Evolutionary conservation across 1,284 basidiomycete species (phyloP).

Genomic region (Ceratobasidium sp.): DNA sequence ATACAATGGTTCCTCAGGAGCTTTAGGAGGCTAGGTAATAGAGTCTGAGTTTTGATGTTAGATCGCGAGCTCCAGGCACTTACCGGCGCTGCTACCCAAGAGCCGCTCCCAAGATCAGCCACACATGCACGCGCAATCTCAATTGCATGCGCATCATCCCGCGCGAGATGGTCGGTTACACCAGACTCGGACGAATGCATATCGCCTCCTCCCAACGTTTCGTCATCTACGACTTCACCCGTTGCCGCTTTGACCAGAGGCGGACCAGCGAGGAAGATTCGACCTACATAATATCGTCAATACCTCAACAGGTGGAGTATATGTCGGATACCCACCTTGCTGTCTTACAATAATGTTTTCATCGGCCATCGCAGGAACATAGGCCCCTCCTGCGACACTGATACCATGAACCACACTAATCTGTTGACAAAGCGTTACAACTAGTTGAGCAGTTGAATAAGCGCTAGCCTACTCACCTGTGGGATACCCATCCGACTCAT

Average conservation of each 20-base stretch:
- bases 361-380: slow-evolving; percentile 96
- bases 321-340: slow-evolving; percentile 58
- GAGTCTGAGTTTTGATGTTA: slow-evolving; percentile 46
- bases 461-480: slow-evolving; percentile 55
- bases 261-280: slow-evolving; percentile 95
- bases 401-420: slow-evolving; percentile 94
- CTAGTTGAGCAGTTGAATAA: slow-evolving; percentile 87
- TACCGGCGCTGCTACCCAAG: slow-evolving; percentile 22
- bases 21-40: slow-evolving; percentile 67
- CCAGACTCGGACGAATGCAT: slow-evolving; percentile 96
- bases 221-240: slow-evolving; percentile 92
- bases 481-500: slow-evolving; percentile 35
- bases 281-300: slow-evolving; percentile 51
- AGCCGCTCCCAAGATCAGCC: slow-evolving; percentile 68
- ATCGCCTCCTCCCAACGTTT: slow-evolving; percentile 87
- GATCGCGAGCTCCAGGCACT: neutral
- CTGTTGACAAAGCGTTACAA: slow-evolving; percentile 81
- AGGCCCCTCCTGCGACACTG: slow-evolving; percentile 87
- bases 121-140: slow-evolving; percentile 83
- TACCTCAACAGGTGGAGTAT: no score
- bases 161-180: slow-evolving; percentile 91
- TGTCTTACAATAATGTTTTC: slow-evolving; percentile 94
- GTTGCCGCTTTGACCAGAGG: slow-evolving; percentile 95
- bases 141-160: slow-evolving; percentile 89
- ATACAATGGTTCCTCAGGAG: slow-evolving; percentile 79